A percentile compares a stretch with the other conserved stretches of the same genome.
These are phyloP conservation scores for Lachnellula arida DNA, from an alignment of 2,329 filamentous ascomycete species.

Conservation along the genomic window DNA sequence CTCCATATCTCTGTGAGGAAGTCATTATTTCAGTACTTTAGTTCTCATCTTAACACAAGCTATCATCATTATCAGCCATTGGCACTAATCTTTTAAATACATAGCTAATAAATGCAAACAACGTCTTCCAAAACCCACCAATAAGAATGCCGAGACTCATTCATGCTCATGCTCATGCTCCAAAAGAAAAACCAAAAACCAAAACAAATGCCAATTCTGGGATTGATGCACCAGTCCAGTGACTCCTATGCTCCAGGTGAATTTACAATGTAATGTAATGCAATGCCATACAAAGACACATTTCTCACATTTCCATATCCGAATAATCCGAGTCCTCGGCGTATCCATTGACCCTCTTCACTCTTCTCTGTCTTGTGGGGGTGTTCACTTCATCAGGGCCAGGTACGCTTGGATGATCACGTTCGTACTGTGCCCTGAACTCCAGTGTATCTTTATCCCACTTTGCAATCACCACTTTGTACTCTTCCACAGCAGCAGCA, in stretches of 20 bases:
- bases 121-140: not conserved
- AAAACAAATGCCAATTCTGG: not conserved
- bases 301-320: conserved; percentile 23
- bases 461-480: conserved; percentile 54
- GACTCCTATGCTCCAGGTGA: conserved; percentile 5
- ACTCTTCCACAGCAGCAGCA: conserved; percentile 51
- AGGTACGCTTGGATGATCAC: conserved; percentile 44
- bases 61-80: not conserved
- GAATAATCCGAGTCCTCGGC: conserved; percentile 29
- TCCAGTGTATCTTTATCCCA: conserved; percentile 68
- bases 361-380: conserved; percentile 30
- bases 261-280: conserved; percentile 1
- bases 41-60: not conserved
- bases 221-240: not conserved
- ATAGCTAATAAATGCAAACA: not conserved
- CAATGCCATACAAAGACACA: not conserved
- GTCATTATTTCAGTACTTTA: no score
- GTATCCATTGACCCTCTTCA: conserved; percentile 31
- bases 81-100: not conserved
- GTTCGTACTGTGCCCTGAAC: conserved; percentile 48
- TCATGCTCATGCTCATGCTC: conserved; percentile 5
- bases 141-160: not conserved
- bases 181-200: not conserved
- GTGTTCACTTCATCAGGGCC: conserved; percentile 31
- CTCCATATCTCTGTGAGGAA: no score